Evolutionary conservation across 2,329 filamentous ascomycete genomes (phyloP), one percentile per base, ranked within the genome.

Genomic region (Colletotrichum sp.): DNA sequence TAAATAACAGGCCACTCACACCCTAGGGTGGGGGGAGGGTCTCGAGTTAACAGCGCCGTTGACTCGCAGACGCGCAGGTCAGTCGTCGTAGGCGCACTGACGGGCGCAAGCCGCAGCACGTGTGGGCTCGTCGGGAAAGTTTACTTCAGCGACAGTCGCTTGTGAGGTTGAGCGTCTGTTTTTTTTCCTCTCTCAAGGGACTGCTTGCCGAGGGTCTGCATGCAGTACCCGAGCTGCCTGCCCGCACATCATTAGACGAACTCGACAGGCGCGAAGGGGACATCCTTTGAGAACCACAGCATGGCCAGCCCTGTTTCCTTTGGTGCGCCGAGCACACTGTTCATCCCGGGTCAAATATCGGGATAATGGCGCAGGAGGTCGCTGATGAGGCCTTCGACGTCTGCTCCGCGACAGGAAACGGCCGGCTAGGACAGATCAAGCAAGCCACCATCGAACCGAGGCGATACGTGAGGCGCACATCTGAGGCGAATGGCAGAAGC

Each of bases 21-120:
- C 32, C 32, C 32, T 13, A 32, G 32, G 34, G 34, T 36, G 3
- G 34, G 34, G 34, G 34, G 34, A 36, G 34, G 34, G 34, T 36
- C 24, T 24, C 24, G 26, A 26, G 26, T 26, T 26, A 6, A 26
- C 26, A 26, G 28, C 75, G 71, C 71, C 66, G 71, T 75, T 76
- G 71, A 70, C 71, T 76, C 70, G 74, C 70, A 74, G 49, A 70
- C 71, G 73, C 70, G 74, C 64, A 74, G 49, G 62, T 71, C 30
- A n/a, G 60, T 52, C 68, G 28, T 62, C 32, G 62, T 44, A 73
- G 34, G 28, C 67, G 71, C 71, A 75, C 71, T 75, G 71, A 75
- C 66, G 66, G 63, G 44, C 60, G 71, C 66, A 74, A 74, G 66
- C 66, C 71, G 68, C 69, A 57, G 59, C 73, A 76, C 49, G 34